Evolutionary conservation across 2,329 filamentous ascomycete genomes (phyloP), one percentile per base, ranked within the genome.

Genomic region (Aspergillus novofumigatus): DNA sequence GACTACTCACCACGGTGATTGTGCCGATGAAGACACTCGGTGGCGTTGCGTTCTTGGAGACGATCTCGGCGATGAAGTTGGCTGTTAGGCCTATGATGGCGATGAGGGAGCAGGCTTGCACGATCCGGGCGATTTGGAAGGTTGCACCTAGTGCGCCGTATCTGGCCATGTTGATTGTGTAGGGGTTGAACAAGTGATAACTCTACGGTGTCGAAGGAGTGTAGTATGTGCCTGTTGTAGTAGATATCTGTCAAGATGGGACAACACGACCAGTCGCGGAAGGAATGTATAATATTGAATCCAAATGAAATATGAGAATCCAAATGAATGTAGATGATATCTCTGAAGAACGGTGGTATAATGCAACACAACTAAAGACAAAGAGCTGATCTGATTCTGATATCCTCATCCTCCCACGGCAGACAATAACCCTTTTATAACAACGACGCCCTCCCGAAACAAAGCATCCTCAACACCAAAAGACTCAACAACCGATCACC

Each of bases 61-160:
- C 84, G 71, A 95, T 91, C 65, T 90, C 82, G 25, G 86, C 81
- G 67, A 96, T 87, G 75, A 96, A 95, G 74, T 92, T 91, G 67
- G 88, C 85, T 0, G 86, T 86, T 72, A 96, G 84, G 49, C 91
- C 91, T 62, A 96, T 88, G 63, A 94, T 86, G 57, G 86, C 80
- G 57, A 94, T 80, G 69, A 96, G 87, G 26, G 84, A 85, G 61
- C 89, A 76, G 58, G 85, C 81, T 71, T 95, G 87, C 64, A 92
- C 80, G 57, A 82, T 80, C 50, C 92, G 87, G 64, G 88, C 83
- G 63, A 86, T 78, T 57, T 90, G 86, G 78, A 95, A 96, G 65
- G 88, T 89, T 66, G 88, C 85, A 72, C 89, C 91, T 64, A 94
- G 78, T 71, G 88, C 88, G 66, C 90, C 88, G 73, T 86, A 87